Evolutionary conservation across 176 grass and related monocot species (phyloP).

Genomic region (Carex parvula): DNA sequence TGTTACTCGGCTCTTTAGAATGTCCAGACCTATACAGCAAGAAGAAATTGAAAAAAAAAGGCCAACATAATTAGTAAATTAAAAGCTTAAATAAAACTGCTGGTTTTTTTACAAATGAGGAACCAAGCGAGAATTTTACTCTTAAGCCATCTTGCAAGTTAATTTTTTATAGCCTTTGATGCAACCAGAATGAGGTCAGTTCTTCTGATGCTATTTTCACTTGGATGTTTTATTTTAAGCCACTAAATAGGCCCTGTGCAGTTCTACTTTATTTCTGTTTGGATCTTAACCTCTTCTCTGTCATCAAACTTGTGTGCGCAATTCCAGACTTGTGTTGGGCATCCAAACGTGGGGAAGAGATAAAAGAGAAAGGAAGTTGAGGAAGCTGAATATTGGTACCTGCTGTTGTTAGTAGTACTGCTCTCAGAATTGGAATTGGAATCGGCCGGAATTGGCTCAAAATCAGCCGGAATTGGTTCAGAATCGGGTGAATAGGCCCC

Average conservation of each 20-base stretch:
- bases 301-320: neutral
- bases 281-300: neutral
- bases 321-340: neutral
- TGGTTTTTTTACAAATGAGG: neutral
- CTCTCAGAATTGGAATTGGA: too few relatives aligned
- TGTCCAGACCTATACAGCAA: neutral
- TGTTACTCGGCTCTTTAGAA: neutral
- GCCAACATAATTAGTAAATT: neutral
- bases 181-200: neutral
- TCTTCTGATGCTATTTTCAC: neutral
- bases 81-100: neutral
- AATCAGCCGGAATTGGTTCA: too few relatives aligned
- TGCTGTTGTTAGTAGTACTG: too few relatives aligned
- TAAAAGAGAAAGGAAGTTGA: neutral
- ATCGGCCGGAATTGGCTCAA: too few relatives aligned
- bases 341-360: neutral
- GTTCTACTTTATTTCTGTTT: neutral
- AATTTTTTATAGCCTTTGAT: neutral
- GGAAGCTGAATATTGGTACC: too few relatives aligned
- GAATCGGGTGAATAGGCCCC: too few relatives aligned
- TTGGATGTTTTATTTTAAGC: neutral
- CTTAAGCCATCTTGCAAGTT: too few relatives aligned
- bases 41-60: neutral
- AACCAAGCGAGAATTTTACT: neutral
- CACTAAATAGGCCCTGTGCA: neutral